Evolutionary conservation across 805 yeast genomes (phyloP), one percentile per base, ranked within the genome.

Genomic region (Tanozyma kutaoensis): DNA sequence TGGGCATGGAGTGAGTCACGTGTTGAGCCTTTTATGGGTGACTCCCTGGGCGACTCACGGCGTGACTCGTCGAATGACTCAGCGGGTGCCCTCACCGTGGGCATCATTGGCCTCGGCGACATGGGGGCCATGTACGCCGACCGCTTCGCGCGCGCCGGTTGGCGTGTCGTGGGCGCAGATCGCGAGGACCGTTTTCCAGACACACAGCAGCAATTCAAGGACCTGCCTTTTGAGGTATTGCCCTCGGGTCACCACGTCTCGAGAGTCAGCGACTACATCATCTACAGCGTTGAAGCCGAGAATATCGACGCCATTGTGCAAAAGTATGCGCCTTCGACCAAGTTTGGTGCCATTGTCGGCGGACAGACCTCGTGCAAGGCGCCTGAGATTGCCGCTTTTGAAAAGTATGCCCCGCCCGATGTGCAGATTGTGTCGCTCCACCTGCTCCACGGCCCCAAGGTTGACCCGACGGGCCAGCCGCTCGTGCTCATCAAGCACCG

Each of bases 341-440:
- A 88, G 46, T 53, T 74, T 3, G 93, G 93, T 3, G 78, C 93
- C 3, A 71, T 86, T 23, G 94, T 91, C 4, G 98, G 97, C n/a
- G 98, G 98, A 6, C 98, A 91, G 52, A 86, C 98, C 0, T 80
- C 95, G 8, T 88, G 97, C 53, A 91, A 91, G 45, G 75, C 70
- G 15, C 93, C 93, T 0, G 98, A 91, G 46, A 77, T 91, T 15
- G 62, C 53, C 11, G 95, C 96, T 0, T 81, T 91, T 47, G 95
- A 85, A 40, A 57, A 60, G 24, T 55, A 67, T 38, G 48, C 84
- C 18, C 96, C 97, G 0, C 32, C 42, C 1, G 97, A 91, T 52
- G 76, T 73, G 4, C 79, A 81, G 24, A 88, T 91, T 15, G 70
- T 91, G 9, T 69, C 93, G 2, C 67, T 93, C 14, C 98, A 91